Conservation (phyloP, 139 green algal species). For the Pleodorina starrii region DNA sequence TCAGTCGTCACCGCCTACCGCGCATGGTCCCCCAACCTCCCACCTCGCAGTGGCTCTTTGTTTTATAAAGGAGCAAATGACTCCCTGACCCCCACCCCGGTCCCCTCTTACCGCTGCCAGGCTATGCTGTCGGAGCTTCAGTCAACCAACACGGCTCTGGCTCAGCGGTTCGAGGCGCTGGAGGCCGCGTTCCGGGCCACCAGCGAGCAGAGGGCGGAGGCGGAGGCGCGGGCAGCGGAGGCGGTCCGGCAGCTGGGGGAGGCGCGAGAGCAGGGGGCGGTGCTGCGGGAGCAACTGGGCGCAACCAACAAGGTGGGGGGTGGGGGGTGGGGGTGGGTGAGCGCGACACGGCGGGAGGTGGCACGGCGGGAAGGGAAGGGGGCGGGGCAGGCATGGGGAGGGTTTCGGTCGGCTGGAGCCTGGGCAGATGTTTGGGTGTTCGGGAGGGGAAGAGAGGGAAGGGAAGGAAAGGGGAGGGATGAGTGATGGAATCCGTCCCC, state of each 20-base stretch:
- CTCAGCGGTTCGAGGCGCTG: background rate
- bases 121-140: constrained; percentile 13
- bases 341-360: background rate
- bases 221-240: background rate
- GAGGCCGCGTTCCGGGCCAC: background rate
- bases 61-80: too few relatives aligned
- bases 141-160: constrained; percentile 22
- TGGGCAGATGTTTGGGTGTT: too few relatives aligned
- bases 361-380: background rate
- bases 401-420: too few relatives aligned
- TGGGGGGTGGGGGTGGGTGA: too few relatives aligned
- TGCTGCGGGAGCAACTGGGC: constrained; percentile 4
- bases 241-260: constrained; percentile 2
- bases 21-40: too few relatives aligned
- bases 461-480: too few relatives aligned
- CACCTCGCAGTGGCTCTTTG: too few relatives aligned
- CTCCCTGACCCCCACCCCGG: too few relatives aligned
- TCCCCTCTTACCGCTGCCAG: too few relatives aligned
- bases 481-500: background rate
- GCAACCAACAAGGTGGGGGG: constrained; percentile 30
- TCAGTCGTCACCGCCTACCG: too few relatives aligned
- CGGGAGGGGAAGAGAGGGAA: too few relatives aligned
- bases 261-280: background rate
- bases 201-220: background rate
- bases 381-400: too few relatives aligned